Conservation (phyloP, 2,329 filamentous ascomycete species). For the Delphinella strobiligena region DNA sequence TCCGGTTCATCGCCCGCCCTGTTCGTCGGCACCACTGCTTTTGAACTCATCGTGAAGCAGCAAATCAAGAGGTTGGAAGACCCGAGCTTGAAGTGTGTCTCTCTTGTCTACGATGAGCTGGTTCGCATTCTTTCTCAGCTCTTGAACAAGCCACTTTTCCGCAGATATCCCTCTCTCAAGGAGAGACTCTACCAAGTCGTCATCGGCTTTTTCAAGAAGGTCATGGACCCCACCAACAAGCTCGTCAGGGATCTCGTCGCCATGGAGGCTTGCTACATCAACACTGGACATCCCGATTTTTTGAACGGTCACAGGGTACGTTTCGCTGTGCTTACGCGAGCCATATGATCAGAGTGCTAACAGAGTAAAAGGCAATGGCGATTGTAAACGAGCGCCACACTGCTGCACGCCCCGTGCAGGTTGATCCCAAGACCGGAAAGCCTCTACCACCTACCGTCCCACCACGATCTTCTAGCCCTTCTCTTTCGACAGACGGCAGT, state of each 20-base stretch:
- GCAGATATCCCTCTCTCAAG: slow-evolving; percentile 85
- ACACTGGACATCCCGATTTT: slow-evolving; percentile 96
- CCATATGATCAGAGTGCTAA: not conserved
- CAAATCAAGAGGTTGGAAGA: slow-evolving; percentile 96
- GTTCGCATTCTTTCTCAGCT: slow-evolving; percentile 90
- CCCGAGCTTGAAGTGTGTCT: slow-evolving; percentile 93
- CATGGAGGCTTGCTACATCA: slow-evolving; percentile 97
- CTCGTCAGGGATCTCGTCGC: slow-evolving; percentile 81
- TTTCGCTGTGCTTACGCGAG: slow-evolving; percentile 10
- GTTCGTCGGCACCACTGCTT: slow-evolving; percentile 96
- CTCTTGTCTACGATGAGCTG: slow-evolving; percentile 91
- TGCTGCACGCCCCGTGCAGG: slow-evolving; percentile 73
- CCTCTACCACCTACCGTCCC: slow-evolving; percentile 61
- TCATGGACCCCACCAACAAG: slow-evolving; percentile 97
- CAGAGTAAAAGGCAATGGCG: slow-evolving; percentile 64
- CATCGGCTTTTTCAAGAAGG: slow-evolving; percentile 92
- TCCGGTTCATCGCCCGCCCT: slow-evolving; percentile 95
- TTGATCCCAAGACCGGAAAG: slow-evolving; percentile 98
- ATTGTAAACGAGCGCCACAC: slow-evolving; percentile 91
- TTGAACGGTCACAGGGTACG: slow-evolving; percentile 80
- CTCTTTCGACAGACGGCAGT: slow-evolving; percentile 45
- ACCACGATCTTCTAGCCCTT: slow-evolving; percentile 63
- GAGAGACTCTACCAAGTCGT: slow-evolving; percentile 94
- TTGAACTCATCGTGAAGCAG: slow-evolving; percentile 96
- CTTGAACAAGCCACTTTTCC: slow-evolving; percentile 77